phyloP scores from a whole-genome alignment of 257 asterid species.

The Penstemon eatonii region DNA sequence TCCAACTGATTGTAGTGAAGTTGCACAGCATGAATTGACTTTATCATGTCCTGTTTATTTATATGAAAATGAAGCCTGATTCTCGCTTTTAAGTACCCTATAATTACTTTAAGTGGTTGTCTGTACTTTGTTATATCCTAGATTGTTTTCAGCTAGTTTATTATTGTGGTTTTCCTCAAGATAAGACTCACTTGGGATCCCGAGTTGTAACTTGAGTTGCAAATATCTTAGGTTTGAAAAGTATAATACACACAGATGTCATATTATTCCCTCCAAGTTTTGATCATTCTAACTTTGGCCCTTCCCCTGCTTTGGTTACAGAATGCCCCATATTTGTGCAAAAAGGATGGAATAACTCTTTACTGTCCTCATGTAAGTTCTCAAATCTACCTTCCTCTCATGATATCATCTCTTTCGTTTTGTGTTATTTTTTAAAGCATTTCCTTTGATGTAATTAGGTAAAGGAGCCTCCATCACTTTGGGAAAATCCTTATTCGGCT shows the following conservation, averaged over 20 bases:
- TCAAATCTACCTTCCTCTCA: conserved; percentile 8
- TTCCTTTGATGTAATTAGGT: conserved; percentile 50
- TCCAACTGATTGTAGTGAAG: neutral
- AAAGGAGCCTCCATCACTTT: conserved; percentile 82
- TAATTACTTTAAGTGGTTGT: conserved; percentile 4
- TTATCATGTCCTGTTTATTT: neutral
- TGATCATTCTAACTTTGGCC: conserved; percentile 16
- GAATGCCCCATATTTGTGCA: conserved; percentile 94
- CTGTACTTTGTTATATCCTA: neutral
- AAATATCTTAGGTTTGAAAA: neutral
- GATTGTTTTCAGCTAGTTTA: neutral
- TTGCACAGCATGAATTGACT: conserved; percentile 8
- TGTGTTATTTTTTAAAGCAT: conserved; percentile 17
- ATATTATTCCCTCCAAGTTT: conserved; percentile 3
- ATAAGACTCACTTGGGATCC: neutral
- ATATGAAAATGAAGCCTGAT: neutral
- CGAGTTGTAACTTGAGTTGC: neutral
- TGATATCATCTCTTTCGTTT: conserved; percentile 17
- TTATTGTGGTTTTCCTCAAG: neutral
- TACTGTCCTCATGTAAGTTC: conserved; percentile 84
- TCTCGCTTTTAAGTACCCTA: neutral
- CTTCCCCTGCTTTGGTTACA: conserved; percentile 40
- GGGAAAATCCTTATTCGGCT: conserved; percentile 97
- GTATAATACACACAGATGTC: neutral
- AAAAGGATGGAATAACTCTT: conserved; percentile 86